phyloP scores from a whole-genome alignment of 2,329 filamentous ascomycete species.

The Didymella lethalis region DNA sequence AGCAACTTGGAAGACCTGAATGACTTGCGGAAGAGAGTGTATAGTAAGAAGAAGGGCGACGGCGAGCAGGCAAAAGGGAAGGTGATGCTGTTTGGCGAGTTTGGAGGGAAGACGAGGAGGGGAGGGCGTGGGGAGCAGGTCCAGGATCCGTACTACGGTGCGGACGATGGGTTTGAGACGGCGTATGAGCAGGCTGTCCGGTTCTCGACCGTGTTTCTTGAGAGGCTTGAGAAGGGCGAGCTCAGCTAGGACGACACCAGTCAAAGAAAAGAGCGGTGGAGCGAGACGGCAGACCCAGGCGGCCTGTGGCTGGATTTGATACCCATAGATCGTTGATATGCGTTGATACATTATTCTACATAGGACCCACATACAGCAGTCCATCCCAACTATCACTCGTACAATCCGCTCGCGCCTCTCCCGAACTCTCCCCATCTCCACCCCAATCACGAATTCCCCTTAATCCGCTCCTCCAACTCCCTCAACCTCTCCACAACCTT shows the following conservation, averaged over 20 bases:
- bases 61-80: conserved; percentile 53
- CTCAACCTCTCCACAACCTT: conserved; percentile 31
- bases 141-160: conserved; percentile 92
- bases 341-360: not conserved
- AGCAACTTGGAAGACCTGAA: conserved; percentile 78
- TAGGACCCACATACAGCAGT: not conserved
- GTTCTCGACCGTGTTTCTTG: conserved; percentile 80
- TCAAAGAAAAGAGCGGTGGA: not conserved
- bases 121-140: conserved; percentile 71
- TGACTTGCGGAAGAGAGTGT: conserved; percentile 62
- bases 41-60: conserved; percentile 42
- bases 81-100: conserved; percentile 87
- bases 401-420: too few species aligned
- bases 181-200: conserved; percentile 85
- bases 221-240: conserved; percentile 59
- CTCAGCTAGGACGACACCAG: conserved; percentile 17
- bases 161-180: conserved; percentile 76
- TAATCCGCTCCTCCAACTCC: conserved; percentile 33
- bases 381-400: not conserved
- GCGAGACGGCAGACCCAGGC: not conserved
- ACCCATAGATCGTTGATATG: conserved; percentile 22
- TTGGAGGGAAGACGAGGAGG: conserved; percentile 62
- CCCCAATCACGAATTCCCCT: conserved; percentile 12
- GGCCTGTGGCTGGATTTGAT: conserved; percentile 20
- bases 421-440: not conserved